Percentiles rank a stretch among this genome's conserved stretches.
Evolutionary conservation across 176 grass and related monocot species (phyloP).

Genomic region (Elymus sibiricus): DNA sequence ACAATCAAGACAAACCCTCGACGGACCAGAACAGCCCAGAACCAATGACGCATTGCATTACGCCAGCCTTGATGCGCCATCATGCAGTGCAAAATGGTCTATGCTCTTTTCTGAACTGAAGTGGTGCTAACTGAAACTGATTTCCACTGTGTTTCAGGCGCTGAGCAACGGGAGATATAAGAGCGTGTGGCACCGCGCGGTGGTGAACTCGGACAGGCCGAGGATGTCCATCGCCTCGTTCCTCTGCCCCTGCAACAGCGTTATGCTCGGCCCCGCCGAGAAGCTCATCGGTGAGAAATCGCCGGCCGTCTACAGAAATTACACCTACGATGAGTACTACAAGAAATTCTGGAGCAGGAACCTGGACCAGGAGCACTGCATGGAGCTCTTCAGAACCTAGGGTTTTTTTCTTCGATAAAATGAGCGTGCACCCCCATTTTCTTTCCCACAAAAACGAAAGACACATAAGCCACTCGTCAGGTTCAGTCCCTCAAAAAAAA

Average conservation of each 20-base stretch:
- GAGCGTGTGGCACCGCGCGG: slow-evolving; percentile 70
- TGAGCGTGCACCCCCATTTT: not conserved
- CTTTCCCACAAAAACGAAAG: not conserved
- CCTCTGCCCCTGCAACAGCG: slow-evolving; percentile 65
- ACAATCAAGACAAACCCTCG: not conserved
- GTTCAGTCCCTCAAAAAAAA: no score
- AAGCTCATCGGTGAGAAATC: slow-evolving; percentile 38
- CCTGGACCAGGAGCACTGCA: slow-evolving; percentile 65
- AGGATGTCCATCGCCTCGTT: slow-evolving; percentile 78
- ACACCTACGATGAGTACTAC: slow-evolving; percentile 83
- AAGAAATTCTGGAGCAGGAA: slow-evolving; percentile 80
- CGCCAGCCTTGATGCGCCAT: not conserved
- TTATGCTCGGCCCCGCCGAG: slow-evolving; percentile 39
- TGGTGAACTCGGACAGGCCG: slow-evolving; percentile 49
- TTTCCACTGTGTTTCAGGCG: slow-evolving; percentile 22
- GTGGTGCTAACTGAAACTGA: not conserved
- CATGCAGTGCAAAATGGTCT: not conserved
- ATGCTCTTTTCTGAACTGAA: not conserved
- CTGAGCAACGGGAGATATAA: slow-evolving; percentile 66
- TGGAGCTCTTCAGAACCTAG: slow-evolving; percentile 62
- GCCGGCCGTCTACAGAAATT: slow-evolving; percentile 50
- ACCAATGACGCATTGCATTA: not conserved
- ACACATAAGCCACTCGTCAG: no score
- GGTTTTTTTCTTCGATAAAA: not conserved
- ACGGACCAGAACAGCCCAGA: not conserved